Percentiles rank a stretch among this genome's conserved stretches.
These are phyloP conservation scores for Podila clonocystis DNA, from an alignment of 192 early-diverging fungal genomes.

Conservation along the genomic window DNA sequence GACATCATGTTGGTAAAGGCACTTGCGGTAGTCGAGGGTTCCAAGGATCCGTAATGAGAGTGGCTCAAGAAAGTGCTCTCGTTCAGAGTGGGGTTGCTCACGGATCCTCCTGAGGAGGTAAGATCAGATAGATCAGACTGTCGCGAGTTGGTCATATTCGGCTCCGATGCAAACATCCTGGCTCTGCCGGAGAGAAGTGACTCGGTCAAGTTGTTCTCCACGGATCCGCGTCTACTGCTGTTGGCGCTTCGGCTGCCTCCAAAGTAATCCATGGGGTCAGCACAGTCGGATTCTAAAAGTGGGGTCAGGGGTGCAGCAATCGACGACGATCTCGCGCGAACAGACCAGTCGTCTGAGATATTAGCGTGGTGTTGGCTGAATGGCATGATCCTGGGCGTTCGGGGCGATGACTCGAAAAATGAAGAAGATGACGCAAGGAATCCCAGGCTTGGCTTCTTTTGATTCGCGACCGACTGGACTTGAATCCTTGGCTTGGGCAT, in stretches of 20 bases:
- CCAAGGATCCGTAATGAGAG: too few species aligned
- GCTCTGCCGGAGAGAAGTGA: conserved; percentile 31
- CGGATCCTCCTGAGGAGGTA: too few species aligned
- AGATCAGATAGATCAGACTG: background rate
- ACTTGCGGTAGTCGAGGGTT: background rate
- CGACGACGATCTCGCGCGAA: conserved; percentile 27
- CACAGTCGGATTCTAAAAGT: conserved; percentile 21
- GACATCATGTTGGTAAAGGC: too few species aligned
- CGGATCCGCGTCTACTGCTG: conserved; percentile 36
- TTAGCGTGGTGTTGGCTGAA: conserved; percentile 29
- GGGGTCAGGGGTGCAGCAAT: conserved; percentile 34
- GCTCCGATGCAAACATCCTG: conserved; percentile 31
- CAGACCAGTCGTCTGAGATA: conserved; percentile 29
- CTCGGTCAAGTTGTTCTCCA: conserved; percentile 45
- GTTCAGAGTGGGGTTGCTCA: background rate
- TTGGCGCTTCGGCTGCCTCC: conserved; percentile 40
- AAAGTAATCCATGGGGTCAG: conserved; percentile 36
- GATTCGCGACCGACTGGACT: background rate
- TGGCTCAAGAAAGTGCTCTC: too few species aligned
- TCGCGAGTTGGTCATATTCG: background rate
- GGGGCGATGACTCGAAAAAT: conserved; percentile 39
- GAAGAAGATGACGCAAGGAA: conserved; percentile 16
- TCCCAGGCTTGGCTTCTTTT: conserved; percentile 10
- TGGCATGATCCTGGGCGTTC: conserved; percentile 43
- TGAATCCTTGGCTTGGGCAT: conserved; percentile 23